These are phyloP conservation scores for Fusarium fujikuroi DNA, from an alignment of 2,329 filamentous ascomycete species.

Conservation along the genomic window DNA sequence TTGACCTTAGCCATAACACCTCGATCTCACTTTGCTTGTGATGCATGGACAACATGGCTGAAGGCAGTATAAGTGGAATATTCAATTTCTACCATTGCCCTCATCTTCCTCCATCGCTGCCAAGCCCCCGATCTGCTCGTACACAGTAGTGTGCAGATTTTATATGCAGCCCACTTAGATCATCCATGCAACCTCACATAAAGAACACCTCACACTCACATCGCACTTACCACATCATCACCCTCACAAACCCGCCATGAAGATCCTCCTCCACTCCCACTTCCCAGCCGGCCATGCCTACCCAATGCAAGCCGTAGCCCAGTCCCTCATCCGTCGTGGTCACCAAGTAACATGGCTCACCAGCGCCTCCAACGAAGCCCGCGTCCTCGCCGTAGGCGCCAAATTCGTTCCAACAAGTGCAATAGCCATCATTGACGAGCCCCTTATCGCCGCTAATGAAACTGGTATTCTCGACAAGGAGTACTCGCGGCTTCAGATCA, in stretches of 20 bases:
- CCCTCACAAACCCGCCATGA: conserved; percentile 44
- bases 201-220: background rate
- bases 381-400: conserved; percentile 50
- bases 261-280: conserved; percentile 53
- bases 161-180: background rate
- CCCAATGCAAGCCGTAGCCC: conserved; percentile 54
- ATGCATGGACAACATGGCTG: accelerated
- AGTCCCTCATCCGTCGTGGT: conserved; percentile 51
- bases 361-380: conserved; percentile 47
- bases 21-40: accelerated
- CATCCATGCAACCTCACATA: conserved; percentile 9
- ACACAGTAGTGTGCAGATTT: background rate
- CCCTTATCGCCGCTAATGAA: conserved; percentile 41
- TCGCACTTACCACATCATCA: background rate
- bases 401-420: conserved; percentile 47
- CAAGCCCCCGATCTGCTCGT: background rate
- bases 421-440: conserved; percentile 47
- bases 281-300: conserved; percentile 54
- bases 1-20: accelerated
- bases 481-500: conserved; percentile 40
- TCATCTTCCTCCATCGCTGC: background rate
- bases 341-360: conserved; percentile 54
- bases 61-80: background rate
- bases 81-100: background rate
- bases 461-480: conserved; percentile 49